Evolutionary conservation across 1,284 basidiomycete genomes (phyloP).

Genomic region (Wolfiporia cocos): DNA sequence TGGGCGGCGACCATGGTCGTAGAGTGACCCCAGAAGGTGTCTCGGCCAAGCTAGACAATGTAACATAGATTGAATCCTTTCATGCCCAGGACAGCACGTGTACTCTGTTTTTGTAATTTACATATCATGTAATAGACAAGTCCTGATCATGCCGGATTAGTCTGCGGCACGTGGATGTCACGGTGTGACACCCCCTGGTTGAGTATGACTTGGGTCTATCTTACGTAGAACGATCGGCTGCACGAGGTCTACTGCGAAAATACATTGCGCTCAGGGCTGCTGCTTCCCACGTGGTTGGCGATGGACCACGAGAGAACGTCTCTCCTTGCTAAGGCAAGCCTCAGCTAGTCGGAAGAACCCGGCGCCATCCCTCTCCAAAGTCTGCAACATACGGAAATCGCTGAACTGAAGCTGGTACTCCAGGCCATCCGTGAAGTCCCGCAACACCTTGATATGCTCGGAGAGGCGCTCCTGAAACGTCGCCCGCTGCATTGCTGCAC

Average conservation of each 20-base stretch:
- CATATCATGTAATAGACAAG: too few species aligned
- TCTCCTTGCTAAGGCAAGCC: not conserved
- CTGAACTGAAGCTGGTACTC: conserved; percentile 18
- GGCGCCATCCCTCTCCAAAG: not conserved
- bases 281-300: not conserved
- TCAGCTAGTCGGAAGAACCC: not conserved
- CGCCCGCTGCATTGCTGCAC: not conserved
- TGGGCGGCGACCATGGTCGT: too few species aligned
- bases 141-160: too few species aligned
- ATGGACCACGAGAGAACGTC: not conserved
- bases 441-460: too few species aligned
- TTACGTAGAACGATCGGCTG: not conserved
- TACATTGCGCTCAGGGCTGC: not conserved
- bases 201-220: too few species aligned
- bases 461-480: conserved; percentile 1
- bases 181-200: too few species aligned
- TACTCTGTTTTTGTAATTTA: too few species aligned
- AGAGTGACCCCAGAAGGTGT: too few species aligned
- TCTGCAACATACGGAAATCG: not conserved
- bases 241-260: not conserved
- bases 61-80: too few species aligned
- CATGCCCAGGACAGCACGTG: too few species aligned
- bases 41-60: too few species aligned
- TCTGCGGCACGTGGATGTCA: too few species aligned
- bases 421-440: conserved; percentile 11